A percentile compares a stretch with the other conserved stretches of the same genome.
Conservation (phyloP, 2,329 filamentous ascomycete species). For the Amauroascus niger region DNA sequence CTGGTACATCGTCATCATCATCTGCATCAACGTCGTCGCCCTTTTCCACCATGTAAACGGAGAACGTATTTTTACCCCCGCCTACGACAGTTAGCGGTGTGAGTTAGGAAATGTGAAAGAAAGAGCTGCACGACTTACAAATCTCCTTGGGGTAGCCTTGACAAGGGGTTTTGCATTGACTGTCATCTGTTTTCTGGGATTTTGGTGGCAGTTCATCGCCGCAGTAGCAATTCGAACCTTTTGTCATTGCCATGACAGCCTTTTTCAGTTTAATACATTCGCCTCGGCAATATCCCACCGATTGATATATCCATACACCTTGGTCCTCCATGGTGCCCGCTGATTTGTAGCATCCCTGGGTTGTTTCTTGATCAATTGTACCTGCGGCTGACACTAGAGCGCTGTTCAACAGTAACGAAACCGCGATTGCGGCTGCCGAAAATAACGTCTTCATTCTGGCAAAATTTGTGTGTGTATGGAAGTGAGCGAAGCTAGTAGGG, state of each 20-base stretch:
- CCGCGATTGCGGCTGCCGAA: slow-evolving; percentile 10
- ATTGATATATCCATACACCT: slow-evolving; percentile 45
- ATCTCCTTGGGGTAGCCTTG: slow-evolving; percentile 51
- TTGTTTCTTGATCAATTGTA: not conserved
- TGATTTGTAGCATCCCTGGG: slow-evolving; percentile 45
- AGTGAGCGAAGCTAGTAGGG: not conserved
- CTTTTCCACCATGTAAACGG: slow-evolving; percentile 45
- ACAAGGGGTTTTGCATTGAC: slow-evolving; percentile 57
- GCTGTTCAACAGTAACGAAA: slow-evolving; percentile 7
- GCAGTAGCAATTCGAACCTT: slow-evolving; percentile 60
- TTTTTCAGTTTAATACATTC: slow-evolving; percentile 41
- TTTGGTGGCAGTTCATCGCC: slow-evolving; percentile 57
- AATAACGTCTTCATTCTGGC: slow-evolving; percentile 9
- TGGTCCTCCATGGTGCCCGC: slow-evolving; percentile 40
- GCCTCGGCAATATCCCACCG: slow-evolving; percentile 46
- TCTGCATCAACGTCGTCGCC: slow-evolving; percentile 28
- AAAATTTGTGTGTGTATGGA: not conserved
- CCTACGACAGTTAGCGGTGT: slow-evolving; percentile 33
- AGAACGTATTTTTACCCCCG: slow-evolving; percentile 47
- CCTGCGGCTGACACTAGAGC: not conserved
- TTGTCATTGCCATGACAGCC: slow-evolving; percentile 54
- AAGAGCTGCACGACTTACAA: slow-evolving; percentile 46
- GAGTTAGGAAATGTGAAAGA: not conserved
- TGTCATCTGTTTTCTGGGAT: slow-evolving; percentile 45
- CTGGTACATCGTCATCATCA: slow-evolving; percentile 23